These are phyloP conservation scores for Lactifluus echinatus DNA, from an alignment of 768 basidiomycete species.

Conservation along the genomic window DNA sequence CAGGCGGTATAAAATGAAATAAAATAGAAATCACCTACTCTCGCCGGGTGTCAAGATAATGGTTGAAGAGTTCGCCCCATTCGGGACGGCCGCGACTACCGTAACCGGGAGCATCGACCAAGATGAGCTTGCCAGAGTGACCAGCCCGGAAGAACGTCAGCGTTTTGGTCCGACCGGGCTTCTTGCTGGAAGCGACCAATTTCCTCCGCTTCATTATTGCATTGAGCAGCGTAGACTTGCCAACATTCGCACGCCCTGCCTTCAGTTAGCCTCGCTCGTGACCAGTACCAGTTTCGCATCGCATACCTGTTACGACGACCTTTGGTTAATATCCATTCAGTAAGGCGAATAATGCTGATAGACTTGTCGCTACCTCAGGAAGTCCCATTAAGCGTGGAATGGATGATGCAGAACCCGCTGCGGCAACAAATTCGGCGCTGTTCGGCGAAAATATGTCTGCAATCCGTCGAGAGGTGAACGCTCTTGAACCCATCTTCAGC, in stretches of 20 bases:
- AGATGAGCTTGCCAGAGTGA: slow-evolving; percentile 41
- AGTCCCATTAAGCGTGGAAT: slow-evolving; percentile 18
- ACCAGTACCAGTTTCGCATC: too few relatives aligned
- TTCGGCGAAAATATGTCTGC: neutral
- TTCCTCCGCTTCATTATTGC: slow-evolving; percentile 50
- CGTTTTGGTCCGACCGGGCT: slow-evolving; percentile 61
- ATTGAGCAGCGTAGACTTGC: slow-evolving; percentile 70
- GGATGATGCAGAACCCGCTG: slow-evolving; percentile 10
- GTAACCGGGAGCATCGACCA: slow-evolving; percentile 80
- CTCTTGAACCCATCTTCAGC: neutral
- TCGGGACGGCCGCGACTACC: slow-evolving; percentile 63
- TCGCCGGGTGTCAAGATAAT: slow-evolving; percentile 51
- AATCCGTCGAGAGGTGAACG: neutral
- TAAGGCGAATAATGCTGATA: neutral
- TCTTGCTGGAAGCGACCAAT: slow-evolving; percentile 57
- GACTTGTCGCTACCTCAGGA: slow-evolving; percentile 19
- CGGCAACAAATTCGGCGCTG: slow-evolving; percentile 20
- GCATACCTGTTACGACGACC: slow-evolving; percentile 22
- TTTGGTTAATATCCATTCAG: neutral
- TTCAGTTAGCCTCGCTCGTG: neutral
- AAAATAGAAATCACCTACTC: slow-evolving; percentile 37
- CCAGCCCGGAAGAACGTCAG: slow-evolving; percentile 72
- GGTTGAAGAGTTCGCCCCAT: slow-evolving; percentile 65
- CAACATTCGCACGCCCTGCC: slow-evolving; percentile 67
- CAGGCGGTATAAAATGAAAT: neutral